phyloP scores from a whole-genome alignment of 2,329 filamentous ascomycete species.

The Trichoderma gracile region DNA sequence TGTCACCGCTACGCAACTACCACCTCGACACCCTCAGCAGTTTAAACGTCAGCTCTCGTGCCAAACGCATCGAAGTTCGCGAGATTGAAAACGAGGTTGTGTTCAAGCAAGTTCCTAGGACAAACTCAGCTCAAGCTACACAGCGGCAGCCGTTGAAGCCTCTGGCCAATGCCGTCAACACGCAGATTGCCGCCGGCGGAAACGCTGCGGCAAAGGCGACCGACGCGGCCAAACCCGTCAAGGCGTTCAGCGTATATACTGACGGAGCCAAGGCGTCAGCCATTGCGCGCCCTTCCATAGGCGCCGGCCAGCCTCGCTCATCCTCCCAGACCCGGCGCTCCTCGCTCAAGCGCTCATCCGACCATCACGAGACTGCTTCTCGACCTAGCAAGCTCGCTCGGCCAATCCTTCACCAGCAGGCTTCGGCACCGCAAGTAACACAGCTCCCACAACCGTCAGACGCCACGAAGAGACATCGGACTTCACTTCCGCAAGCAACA shows the following conservation, averaged over 20 bases:
- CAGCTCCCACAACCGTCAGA: background rate
- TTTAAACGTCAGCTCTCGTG: conserved; percentile 90
- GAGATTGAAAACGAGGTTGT: conserved; percentile 96
- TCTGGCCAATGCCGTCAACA: conserved; percentile 72
- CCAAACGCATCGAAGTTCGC: conserved; percentile 92
- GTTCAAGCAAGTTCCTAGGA: conserved; percentile 71
- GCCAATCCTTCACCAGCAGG: conserved; percentile 31
- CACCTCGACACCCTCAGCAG: conserved; percentile 93
- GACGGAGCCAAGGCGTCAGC: conserved; percentile 61
- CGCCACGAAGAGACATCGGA: background rate
- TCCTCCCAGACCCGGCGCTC: conserved; percentile 38
- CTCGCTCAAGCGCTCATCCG: conserved; percentile 47
- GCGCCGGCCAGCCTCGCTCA: conserved; percentile 39
- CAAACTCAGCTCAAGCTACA: conserved; percentile 45
- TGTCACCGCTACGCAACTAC: conserved; percentile 87
- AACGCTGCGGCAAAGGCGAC: conserved; percentile 46
- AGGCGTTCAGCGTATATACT: conserved; percentile 84
- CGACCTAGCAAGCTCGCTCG: conserved; percentile 54
- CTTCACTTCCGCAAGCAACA: conserved; percentile 24
- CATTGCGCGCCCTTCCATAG: conserved; percentile 38
- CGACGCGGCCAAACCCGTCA: conserved; percentile 65
- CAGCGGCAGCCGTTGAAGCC: conserved; percentile 77
- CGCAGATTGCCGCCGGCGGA: conserved; percentile 70
- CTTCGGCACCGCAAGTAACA: conserved; percentile 24
- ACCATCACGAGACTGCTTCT: conserved; percentile 43